Percentiles rank a stretch among this genome's conserved stretches.
phyloP scores from a whole-genome alignment of 306 rosid genomes.

The Vachellia collinsii region DNA sequence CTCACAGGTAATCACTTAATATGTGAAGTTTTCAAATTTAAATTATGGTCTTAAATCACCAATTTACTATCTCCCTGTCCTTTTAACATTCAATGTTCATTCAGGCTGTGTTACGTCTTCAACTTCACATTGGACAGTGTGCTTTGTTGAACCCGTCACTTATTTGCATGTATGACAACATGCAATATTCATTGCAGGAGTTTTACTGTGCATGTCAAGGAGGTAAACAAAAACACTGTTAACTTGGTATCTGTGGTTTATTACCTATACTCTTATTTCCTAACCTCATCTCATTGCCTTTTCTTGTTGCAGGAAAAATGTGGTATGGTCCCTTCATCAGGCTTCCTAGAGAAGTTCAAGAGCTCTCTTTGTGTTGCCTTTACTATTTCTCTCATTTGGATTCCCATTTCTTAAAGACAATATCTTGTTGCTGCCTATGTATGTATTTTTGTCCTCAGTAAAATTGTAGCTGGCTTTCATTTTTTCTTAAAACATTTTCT shows the following conservation, averaged over 20 bases:
- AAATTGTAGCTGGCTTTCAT: constrained; percentile 17
- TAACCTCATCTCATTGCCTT: constrained; percentile 26
- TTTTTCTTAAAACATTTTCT: neutral
- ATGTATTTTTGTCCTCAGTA: constrained; percentile 42
- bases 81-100: constrained; percentile 30
- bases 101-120: constrained; percentile 72
- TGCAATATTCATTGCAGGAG: constrained; percentile 58
- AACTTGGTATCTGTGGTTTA: constrained; percentile 14
- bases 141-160: constrained; percentile 60
- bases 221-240: constrained; percentile 51
- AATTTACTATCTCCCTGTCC: constrained; percentile 14
- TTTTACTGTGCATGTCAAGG: constrained; percentile 54
- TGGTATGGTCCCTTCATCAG: constrained; percentile 72
- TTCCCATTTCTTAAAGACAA: constrained; percentile 57
- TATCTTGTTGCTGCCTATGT: constrained; percentile 80
- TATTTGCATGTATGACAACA: constrained; percentile 56
- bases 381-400: constrained; percentile 73
- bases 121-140: constrained; percentile 66
- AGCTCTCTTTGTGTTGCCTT: constrained; percentile 73
- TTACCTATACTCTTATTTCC: constrained; percentile 11
- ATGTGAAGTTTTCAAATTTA: constrained; percentile 25
- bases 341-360: constrained; percentile 80
- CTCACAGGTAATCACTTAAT: constrained; percentile 58
- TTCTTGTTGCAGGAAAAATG: constrained; percentile 58
- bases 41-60: constrained; percentile 31